Evolutionary conservation across 2,329 filamentous ascomycete genomes (phyloP), one percentile per base, ranked within the genome.

Genomic region (Cadophora malorum): DNA sequence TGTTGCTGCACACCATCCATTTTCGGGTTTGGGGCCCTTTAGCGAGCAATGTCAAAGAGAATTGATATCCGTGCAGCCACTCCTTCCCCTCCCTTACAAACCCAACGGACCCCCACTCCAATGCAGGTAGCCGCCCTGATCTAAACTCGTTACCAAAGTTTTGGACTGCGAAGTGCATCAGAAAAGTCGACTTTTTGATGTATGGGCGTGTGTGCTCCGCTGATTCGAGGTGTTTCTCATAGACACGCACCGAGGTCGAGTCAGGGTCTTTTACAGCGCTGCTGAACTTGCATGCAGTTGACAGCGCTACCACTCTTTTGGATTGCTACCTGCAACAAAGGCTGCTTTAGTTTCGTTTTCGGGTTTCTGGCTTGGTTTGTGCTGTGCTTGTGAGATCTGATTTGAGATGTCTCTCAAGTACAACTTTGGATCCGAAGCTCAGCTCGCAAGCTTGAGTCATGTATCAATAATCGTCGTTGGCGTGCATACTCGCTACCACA

Each of bases 261-360:
- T 58, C 31, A 21, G 19, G 31, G 19, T 41, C 10, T 8, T 55
- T 12, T 21, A 41, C 33, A 8, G n/a, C n/a, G n/a, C 21, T 25
- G 56, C 33, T 10, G 56, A 25, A n/a, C 56, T 33, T 62, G 59
- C 59, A 62, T 49, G 19, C 59, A 35, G 10, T 49, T n/a, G 19
- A 23, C 12, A 63, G 21, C 53, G 67, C 53, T 50, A 65, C 65
- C 67, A 69, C 63, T 67, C 19, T 69, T 71, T 56, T 55, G 33
- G 35, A 7, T 28, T 64, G 61, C 67, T 67, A 71, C 28, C 33
- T 69, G 67, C 65, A 71, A 71, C 69, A 71, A 69, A 66, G 60
- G 31, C 31, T 14, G 25, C 21, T 49, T 49, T 21, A 19, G n/a
- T 21, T 7, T 21, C 41, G 21, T 5, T 38, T 14, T 14, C 8